Base-by-base conservation (phyloP, 2,329 filamentous ascomycete genomes). In the Paraphoma sp. region DNA sequence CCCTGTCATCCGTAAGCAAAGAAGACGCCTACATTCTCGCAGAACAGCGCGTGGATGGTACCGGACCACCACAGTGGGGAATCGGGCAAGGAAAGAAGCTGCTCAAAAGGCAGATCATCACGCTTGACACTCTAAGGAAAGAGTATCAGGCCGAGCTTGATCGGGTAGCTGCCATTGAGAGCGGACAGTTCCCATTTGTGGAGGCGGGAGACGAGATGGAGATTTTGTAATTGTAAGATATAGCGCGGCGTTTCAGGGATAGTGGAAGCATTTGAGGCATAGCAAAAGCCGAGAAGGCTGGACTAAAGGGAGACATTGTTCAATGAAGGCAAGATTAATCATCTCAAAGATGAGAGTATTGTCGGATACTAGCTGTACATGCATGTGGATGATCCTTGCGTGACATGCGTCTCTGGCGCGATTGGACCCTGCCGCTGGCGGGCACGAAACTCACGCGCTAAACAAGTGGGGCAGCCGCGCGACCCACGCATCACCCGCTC, bases 71-170 rank as follows among this genome's bases (percentile, higher is more conserved):
- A 38, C 67, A 69, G 12, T 72, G 64, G 68, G 66, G 66, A 8
- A 69, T 71, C 17, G 65, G 66, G 30, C 64, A 76, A 68, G 67
- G 68, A 57, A 77, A 73, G 68, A 74, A 76, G 59, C 48, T 73
- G 44, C 67, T 75, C 12, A 90, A 89, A 80, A 87, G 93, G 59
- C 89, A 86, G 72, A 87, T 98, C 36, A 85, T 98, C 14, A 97
- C 92, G 31, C 80, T 99, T 52, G 90, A 90, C 30, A 93, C 97
- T 74, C 82, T 98, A 50, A 86, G 93, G 70, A 92, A 89, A 76
- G 90, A 94, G 73, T 99, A 97, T 75, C 91, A 96, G 78, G 87
- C 86, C 23, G 93, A 98, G 77, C 80, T 99, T 70, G 95, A 99
- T 78, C 85, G 92, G 60, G 89, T 95, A 65, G 91, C 90, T 50